Evolutionary conservation across 139 green algal species (phyloP).

Genomic region (Nannochloris sp.): DNA sequence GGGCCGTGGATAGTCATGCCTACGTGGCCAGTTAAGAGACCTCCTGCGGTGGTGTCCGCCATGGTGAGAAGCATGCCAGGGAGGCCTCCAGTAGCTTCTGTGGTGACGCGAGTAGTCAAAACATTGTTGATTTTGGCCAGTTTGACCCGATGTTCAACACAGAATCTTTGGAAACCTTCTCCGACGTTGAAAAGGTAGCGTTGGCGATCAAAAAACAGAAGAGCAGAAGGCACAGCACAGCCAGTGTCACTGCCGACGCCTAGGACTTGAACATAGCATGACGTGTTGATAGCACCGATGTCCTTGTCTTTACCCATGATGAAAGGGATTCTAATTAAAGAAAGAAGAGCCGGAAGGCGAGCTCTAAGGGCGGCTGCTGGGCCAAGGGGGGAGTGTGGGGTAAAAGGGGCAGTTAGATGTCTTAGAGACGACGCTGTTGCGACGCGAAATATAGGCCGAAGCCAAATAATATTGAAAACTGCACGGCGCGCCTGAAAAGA

Average conservation of each 20-base stretch:
- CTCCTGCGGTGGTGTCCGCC: constrained; percentile 22
- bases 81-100: constrained; percentile 71
- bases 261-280: constrained; percentile 38
- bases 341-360: neutral
- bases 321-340: neutral
- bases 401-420: neutral
- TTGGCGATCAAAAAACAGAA: constrained; percentile 87
- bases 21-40: constrained; percentile 13
- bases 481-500: no score
- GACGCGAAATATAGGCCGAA: neutral
- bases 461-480: neutral
- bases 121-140: constrained; percentile 49
- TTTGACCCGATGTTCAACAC: constrained; percentile 75
- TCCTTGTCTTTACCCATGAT: constrained; percentile 20
- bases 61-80: constrained; percentile 69
- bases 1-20: constrained; percentile 24
- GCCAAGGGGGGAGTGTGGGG: neutral
- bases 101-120: constrained; percentile 58
- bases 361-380: neutral
- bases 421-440: neutral
- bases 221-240: constrained; percentile 62
- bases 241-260: constrained; percentile 54
- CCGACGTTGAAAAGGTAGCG: constrained; percentile 93
- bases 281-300: constrained; percentile 24
- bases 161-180: constrained; percentile 87